Conservation (phyloP, 176 grass and related monocot species). For the Pontederia paniculata region DNA sequence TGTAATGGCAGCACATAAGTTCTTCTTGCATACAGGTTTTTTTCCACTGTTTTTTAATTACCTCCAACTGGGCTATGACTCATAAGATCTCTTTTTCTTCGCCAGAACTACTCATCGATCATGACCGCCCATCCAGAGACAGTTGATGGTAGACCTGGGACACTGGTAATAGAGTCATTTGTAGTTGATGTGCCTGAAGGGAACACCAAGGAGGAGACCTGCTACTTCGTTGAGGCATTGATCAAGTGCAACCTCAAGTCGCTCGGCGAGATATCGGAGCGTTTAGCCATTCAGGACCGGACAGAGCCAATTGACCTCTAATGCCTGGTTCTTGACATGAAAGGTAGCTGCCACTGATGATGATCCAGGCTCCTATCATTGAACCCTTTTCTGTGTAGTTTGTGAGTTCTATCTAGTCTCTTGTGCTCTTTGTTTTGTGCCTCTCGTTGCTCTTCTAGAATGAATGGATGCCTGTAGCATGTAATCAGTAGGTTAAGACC, state of each 20-base stretch:
- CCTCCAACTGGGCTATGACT: slow-evolving; percentile 10
- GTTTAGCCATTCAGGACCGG: slow-evolving; percentile 44
- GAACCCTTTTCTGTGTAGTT: neutral
- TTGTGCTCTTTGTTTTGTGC: too few relatives aligned
- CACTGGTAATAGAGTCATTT: slow-evolving; percentile 80
- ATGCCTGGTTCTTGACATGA: neutral
- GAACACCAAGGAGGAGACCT: slow-evolving; percentile 87
- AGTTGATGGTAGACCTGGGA: slow-evolving; percentile 63
- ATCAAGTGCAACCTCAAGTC: slow-evolving; percentile 99
- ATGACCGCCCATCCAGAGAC: slow-evolving; percentile 79
- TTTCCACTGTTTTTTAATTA: neutral
- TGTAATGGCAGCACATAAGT: neutral
- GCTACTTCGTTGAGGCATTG: slow-evolving; percentile 77
- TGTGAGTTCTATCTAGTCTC: too few relatives aligned
- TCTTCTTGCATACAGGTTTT: neutral
- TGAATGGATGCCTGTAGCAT: too few relatives aligned
- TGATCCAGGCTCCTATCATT: neutral
- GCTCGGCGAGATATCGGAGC: slow-evolving; percentile 67
- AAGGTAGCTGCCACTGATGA: neutral
- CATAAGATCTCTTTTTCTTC: slow-evolving; percentile 19
- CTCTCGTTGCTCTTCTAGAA: too few relatives aligned
- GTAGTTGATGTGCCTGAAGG: slow-evolving; percentile 80
- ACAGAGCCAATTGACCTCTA: slow-evolving; percentile 47
- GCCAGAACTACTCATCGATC: slow-evolving; percentile 89
- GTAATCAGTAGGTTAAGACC: too few relatives aligned